These are phyloP conservation scores for Globisporangium splendens DNA, from an alignment of 352 stramenopile genomes.

Conservation along the genomic window DNA sequence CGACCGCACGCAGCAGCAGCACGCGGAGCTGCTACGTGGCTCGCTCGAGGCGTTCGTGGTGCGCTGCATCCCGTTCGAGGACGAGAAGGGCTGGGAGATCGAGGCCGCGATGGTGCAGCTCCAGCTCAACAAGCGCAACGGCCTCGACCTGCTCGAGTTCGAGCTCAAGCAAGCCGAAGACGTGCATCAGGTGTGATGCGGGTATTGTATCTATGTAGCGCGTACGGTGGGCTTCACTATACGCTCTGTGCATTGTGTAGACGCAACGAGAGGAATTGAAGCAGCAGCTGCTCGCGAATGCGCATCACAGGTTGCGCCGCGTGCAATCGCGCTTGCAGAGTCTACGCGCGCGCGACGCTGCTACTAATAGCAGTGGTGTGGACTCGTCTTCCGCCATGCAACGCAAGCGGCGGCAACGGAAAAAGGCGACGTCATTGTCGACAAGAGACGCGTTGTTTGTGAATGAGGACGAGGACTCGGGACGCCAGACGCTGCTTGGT, in stretches of 20 bases:
- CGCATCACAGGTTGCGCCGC: conserved; percentile 15
- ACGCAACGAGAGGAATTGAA: conserved; percentile 23
- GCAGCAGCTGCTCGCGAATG: conserved; percentile 18
- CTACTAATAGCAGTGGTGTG: no score
- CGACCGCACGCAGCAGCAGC: conserved; percentile 47
- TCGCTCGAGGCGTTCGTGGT: conserved; percentile 57
- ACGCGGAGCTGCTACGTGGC: conserved; percentile 40
- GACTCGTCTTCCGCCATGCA: no score
- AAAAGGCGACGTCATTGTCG: neutral
- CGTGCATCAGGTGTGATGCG: conserved; percentile 26
- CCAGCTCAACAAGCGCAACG: conserved; percentile 54
- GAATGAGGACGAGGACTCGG: neutral
- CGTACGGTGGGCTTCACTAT: no score
- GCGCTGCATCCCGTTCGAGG: conserved; percentile 57
- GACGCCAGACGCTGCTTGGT: conserved; percentile 14
- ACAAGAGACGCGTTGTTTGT: neutral
- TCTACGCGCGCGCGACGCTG: neutral
- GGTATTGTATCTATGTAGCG: neutral
- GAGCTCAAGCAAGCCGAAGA: conserved; percentile 75
- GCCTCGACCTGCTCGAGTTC: conserved; percentile 56
- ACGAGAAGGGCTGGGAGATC: conserved; percentile 40
- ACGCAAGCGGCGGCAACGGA: neutral
- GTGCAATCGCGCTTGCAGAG: conserved; percentile 17
- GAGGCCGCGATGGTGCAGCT: conserved; percentile 47
- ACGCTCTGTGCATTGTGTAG: conserved; percentile 1